Percentiles rank a stretch among this genome's conserved stretches.
Evolutionary conservation across 805 yeast species (phyloP).

Genomic region (Candida krabiensis): DNA sequence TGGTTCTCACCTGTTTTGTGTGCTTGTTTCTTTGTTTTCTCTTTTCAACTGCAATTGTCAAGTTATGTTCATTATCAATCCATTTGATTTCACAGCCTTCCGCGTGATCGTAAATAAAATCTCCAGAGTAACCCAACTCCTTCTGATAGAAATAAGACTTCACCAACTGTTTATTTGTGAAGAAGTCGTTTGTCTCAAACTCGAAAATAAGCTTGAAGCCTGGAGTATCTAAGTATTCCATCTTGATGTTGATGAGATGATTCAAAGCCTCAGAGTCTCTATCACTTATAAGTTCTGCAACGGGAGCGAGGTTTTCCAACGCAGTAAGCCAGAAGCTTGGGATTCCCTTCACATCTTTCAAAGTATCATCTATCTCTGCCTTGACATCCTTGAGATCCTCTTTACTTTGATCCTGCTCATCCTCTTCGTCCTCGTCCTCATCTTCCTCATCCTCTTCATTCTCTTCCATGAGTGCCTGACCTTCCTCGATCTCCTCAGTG

Average conservation of each 20-base stretch:
- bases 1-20: slow-evolving; percentile 94
- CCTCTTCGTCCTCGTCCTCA: slow-evolving; percentile 42
- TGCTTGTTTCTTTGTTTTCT: slow-evolving; percentile 96
- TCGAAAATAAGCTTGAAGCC: slow-evolving; percentile 88
- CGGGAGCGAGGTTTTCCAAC: slow-evolving; percentile 76
- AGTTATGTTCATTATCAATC: slow-evolving; percentile 76
- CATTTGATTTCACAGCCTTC: slow-evolving; percentile 87
- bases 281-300: slow-evolving; percentile 83
- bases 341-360: slow-evolving; percentile 60
- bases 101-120: slow-evolving; percentile 95
- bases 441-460: slow-evolving; percentile 36
- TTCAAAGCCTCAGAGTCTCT: slow-evolving; percentile 84
- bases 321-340: slow-evolving; percentile 98
- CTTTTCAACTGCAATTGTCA: slow-evolving; percentile 84
- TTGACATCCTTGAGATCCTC: slow-evolving; percentile 36
- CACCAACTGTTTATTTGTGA: slow-evolving; percentile 67
- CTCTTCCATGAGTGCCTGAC: slow-evolving; percentile 65
- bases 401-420: slow-evolving; percentile 40
- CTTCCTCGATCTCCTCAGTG: slow-evolving; percentile 72
- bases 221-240: slow-evolving; percentile 79
- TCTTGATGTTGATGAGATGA: slow-evolving; percentile 64
- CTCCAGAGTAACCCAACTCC: slow-evolving; percentile 92
- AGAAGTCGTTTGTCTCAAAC: slow-evolving; percentile 74
- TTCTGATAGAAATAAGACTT: slow-evolving; percentile 94
- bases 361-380: slow-evolving; percentile 27